Evolutionary conservation across 2,329 filamentous ascomycete genomes (phyloP).

Genomic region (Zopfia rhizophila): DNA sequence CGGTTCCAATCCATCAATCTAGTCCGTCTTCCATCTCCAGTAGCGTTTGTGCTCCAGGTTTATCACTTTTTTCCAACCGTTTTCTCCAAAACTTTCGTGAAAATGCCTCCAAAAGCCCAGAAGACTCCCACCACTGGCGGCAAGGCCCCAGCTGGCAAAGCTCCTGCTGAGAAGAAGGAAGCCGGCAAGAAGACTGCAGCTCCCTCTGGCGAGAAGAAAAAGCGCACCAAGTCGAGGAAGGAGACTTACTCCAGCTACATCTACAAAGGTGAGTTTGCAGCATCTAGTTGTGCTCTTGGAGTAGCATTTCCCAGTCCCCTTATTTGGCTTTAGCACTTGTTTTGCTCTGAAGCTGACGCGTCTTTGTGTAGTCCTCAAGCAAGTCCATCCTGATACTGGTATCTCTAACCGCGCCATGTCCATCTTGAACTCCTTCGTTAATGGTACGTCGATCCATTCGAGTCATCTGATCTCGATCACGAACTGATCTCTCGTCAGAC

Average conservation of each 20-base stretch:
- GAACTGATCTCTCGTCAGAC: conserved; percentile 66
- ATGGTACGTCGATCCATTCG: conserved; percentile 71
- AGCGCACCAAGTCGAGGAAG: conserved; percentile 99
- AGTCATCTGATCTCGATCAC: conserved; percentile 20
- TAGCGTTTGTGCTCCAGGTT: conserved; percentile 23
- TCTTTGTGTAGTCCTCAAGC: conserved; percentile 84
- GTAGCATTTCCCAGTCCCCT: background rate
- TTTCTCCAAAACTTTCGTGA: conserved; percentile 31
- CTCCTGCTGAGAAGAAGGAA: conserved; percentile 98
- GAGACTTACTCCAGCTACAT: conserved; percentile 99
- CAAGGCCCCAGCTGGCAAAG: conserved; percentile 86
- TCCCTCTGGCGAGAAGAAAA: conserved; percentile 98
- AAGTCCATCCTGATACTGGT: conserved; percentile 99
- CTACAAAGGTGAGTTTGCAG: conserved; percentile 86
- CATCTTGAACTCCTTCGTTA: conserved; percentile 99
- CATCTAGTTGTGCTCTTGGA: too few relatives aligned
- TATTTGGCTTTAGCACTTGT: conserved; percentile 6
- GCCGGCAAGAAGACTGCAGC: conserved; percentile 99
- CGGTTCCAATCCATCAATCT: conserved; percentile 37
- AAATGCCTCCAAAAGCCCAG: conserved; percentile 99
- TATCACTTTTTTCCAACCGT: conserved; percentile 17
- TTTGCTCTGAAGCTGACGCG: conserved; percentile 53
- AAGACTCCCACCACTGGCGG: conserved; percentile 95
- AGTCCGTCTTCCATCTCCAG: conserved; percentile 34
- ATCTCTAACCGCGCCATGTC: conserved; percentile 99